phyloP scores from a whole-genome alignment of 1,284 basidiomycete genomes.

The Tilletiaria anomala region DNA sequence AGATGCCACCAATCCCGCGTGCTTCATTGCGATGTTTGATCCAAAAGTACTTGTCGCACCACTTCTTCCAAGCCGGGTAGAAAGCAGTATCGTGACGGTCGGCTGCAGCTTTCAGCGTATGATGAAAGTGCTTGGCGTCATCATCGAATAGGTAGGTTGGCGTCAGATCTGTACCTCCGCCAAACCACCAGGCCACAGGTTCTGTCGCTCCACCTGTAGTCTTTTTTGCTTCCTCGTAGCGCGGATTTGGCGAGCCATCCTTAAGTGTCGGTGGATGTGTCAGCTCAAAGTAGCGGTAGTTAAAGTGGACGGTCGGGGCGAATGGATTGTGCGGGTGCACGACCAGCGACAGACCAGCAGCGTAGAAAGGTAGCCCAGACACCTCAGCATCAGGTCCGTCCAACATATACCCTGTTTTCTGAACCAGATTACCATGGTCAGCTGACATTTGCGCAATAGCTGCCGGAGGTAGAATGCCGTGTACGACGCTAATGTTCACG shows the following conservation, averaged over 20 bases:
- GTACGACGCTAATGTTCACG: slow-evolving; percentile 84
- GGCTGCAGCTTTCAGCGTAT: slow-evolving; percentile 60
- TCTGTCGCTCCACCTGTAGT: slow-evolving; percentile 5
- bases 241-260: slow-evolving; percentile 33
- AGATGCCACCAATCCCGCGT: slow-evolving; percentile 84
- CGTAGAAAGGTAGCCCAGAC: slow-evolving; percentile 72
- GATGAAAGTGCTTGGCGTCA: slow-evolving; percentile 78
- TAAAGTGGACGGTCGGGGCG: slow-evolving; percentile 70
- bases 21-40: slow-evolving; percentile 81
- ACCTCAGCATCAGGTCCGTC: slow-evolving; percentile 52
- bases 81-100: slow-evolving; percentile 57
- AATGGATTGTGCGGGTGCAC: slow-evolving; percentile 80
- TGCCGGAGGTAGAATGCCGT: slow-evolving; percentile 70
- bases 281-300: slow-evolving; percentile 90
- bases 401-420: slow-evolving; percentile 27
- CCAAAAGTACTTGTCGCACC: slow-evolving; percentile 96
- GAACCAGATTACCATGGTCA: slow-evolving; percentile 55
- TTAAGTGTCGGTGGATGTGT: slow-evolving; percentile 32
- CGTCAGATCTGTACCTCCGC: slow-evolving; percentile 89
- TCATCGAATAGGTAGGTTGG: slow-evolving; percentile 81
- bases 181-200: slow-evolving; percentile 88
- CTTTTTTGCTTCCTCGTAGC: slow-evolving; percentile 13
- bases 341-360: slow-evolving; percentile 77
- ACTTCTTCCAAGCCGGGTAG: slow-evolving; percentile 73
- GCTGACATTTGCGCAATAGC: slow-evolving; percentile 89